Base-by-base conservation (phyloP, 2,329 filamentous ascomycete species). In the Aspergillus oerlinghausenensis region DNA sequence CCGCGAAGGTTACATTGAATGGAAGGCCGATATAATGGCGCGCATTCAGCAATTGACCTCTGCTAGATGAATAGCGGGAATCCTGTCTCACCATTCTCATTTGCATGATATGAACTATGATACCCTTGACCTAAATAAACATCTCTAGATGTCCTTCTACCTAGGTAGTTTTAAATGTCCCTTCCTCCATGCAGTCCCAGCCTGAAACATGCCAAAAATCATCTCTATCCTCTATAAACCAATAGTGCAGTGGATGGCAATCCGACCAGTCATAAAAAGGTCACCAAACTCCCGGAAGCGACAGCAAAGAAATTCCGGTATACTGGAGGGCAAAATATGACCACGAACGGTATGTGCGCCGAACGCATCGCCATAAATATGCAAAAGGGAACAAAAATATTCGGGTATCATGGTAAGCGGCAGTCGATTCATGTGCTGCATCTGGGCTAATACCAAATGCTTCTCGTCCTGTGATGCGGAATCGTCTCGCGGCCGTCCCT, bases 391-490 rank as follows among this genome's bases (percentile, higher is more conserved):
- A 45, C 9, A 47, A 26, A 47, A 14, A 1, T 6, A 23, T 47
- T 14, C 17, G 43, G 43, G 43, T 47, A 47, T 47, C 43, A 47
- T 14, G 9, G 43, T 25, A 47, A 47, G 21, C 14, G 23, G 3
- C 21, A 23, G 3, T 47, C 19, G 23, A 11, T 47, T 17, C 8
- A 10, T 11, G 19, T 47, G 23, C 11, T 23, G 19, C 43, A 23
- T 47, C 21, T 47, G 43, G 43, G 23, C 35, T 59, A 97, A 73
- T 97, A 97, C 92, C 92, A 97, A 60, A 97, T 96, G 69, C 91
- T 95, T 70, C 92, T 84, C 47, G 92, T 96, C 61, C 92, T 82
- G 75, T 97, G 92, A 75, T 96, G 92, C 4, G 90, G 90, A 59
- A 91, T 83, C 35, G 70, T 70, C 59, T 77, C 78, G 59, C 70